A percentile compares a stretch with the other conserved stretches of the same genome.
phyloP scores from a whole-genome alignment of 139 green algal genomes.

The Haematococcus lacustris region DNA sequence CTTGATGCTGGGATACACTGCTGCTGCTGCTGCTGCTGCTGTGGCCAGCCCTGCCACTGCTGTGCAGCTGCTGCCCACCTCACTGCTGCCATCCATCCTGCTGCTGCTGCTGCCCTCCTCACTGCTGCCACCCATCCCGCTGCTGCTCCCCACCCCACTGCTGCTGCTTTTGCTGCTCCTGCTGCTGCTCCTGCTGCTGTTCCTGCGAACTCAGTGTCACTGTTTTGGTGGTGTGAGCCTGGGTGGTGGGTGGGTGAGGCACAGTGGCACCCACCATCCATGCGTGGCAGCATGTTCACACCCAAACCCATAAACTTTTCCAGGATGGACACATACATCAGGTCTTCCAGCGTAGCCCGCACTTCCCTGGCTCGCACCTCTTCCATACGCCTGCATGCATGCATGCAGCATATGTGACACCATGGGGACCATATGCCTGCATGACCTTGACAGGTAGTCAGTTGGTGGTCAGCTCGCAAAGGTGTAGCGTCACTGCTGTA shows the following conservation, averaged over 20 bases:
- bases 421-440: background rate
- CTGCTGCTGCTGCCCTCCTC: too few relatives aligned
- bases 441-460: background rate
- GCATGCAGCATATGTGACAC: background rate
- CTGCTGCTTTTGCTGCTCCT: too few relatives aligned
- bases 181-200: too few relatives aligned
- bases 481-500: background rate
- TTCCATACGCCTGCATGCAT: conserved; percentile 67
- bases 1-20: too few relatives aligned
- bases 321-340: conserved; percentile 93
- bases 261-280: conserved; percentile 39
- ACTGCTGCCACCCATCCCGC: too few relatives aligned
- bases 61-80: too few relatives aligned
- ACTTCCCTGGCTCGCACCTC: conserved; percentile 71
- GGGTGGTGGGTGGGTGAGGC: background rate
- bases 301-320: conserved; percentile 82
- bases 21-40: too few relatives aligned
- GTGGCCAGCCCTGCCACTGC: background rate
- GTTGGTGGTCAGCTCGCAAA: background rate
- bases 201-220: too few relatives aligned
- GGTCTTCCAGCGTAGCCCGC: conserved; percentile 75
- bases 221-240: too few relatives aligned
- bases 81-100: too few relatives aligned
- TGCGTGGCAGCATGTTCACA: conserved; percentile 75
- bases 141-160: too few relatives aligned